phyloP scores from a whole-genome alignment of 106 monocot species.

The Acorus gramineus region DNA sequence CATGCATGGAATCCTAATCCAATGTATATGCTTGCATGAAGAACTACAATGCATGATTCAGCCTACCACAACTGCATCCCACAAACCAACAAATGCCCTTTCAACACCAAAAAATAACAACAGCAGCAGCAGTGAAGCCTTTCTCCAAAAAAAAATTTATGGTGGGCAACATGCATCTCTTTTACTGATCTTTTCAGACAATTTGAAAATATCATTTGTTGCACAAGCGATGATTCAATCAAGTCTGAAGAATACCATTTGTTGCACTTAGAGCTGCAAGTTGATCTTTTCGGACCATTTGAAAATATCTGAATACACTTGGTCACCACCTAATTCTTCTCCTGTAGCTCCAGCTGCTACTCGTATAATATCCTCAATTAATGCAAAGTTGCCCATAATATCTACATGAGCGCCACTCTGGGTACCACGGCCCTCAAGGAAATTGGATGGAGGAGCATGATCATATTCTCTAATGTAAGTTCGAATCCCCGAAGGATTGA shows the following conservation, averaged over 20 bases:
- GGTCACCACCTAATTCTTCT: conserved; percentile 78
- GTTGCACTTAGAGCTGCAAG: conserved; percentile 37
- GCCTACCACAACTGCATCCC: too few species aligned
- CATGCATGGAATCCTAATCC: too few species aligned
- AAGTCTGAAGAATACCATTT: conserved; percentile 12
- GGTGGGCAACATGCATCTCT: too few species aligned
- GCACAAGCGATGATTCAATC: too few species aligned
- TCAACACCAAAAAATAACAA: too few species aligned
- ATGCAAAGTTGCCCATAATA: conserved; percentile 97
- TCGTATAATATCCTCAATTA: conserved; percentile 93
- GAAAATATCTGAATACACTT: conserved; percentile 91
- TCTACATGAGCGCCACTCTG: conserved; percentile 98
- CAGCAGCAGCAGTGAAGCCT: too few species aligned
- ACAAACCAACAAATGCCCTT: too few species aligned
- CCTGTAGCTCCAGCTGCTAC: conserved; percentile 91
- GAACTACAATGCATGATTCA: too few species aligned
- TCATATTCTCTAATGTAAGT: conserved; percentile 77
- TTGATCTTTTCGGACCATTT: conserved; percentile 94
- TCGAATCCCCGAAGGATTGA: conserved; percentile 82
- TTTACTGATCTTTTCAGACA: too few species aligned
- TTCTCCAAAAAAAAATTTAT: too few species aligned
- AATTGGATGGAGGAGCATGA: conserved; percentile 78
- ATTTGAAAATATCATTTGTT: too few species aligned
- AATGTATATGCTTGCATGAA: too few species aligned
- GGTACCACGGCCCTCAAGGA: conserved; percentile 88